A percentile compares a stretch with the other conserved stretches of the same genome.
These are phyloP conservation scores for Mastigamoeba balamuthi DNA, from an alignment of 78 protist genomes.

Conservation along the genomic window DNA sequence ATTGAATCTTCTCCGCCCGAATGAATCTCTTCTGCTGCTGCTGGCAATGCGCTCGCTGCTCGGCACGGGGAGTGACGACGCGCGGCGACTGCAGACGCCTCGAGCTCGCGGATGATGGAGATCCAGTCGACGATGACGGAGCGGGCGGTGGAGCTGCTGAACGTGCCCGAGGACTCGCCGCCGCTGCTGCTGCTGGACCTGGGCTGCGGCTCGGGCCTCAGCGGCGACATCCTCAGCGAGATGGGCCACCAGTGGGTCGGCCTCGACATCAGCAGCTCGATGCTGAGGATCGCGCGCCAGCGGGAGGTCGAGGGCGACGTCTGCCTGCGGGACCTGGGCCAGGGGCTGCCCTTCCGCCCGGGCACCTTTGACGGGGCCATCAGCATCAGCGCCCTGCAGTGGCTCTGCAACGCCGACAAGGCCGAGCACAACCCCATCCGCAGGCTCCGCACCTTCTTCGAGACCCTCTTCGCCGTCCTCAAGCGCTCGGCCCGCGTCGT, in stretches of 20 bases:
- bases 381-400: constrained; percentile 87
- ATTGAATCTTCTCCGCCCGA: too few relatives aligned
- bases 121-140: constrained; percentile 83
- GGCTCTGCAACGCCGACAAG: constrained; percentile 89
- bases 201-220: constrained; percentile 88
- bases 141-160: constrained; percentile 84
- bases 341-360: constrained; percentile 72
- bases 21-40: too few relatives aligned
- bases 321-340: constrained; percentile 76
- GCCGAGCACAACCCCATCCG: constrained; percentile 54
- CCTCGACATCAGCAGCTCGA: constrained; percentile 63
- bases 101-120: constrained; percentile 75
- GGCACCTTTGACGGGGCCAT: constrained; percentile 80
- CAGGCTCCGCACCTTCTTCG: constrained; percentile 74
- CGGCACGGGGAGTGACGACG: too few relatives aligned
- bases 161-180: constrained; percentile 32
- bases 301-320: constrained; percentile 71
- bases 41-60: too few relatives aligned
- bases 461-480: constrained; percentile 57
- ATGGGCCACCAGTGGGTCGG: constrained; percentile 88
- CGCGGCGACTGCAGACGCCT: too few relatives aligned
- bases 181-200: constrained; percentile 73
- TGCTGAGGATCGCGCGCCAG: constrained; percentile 64
- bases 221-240: constrained; percentile 74
- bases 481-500: constrained; percentile 52